phyloP scores from a whole-genome alignment of 805 yeast genomes.

The Torulaspora franciscae region DNA sequence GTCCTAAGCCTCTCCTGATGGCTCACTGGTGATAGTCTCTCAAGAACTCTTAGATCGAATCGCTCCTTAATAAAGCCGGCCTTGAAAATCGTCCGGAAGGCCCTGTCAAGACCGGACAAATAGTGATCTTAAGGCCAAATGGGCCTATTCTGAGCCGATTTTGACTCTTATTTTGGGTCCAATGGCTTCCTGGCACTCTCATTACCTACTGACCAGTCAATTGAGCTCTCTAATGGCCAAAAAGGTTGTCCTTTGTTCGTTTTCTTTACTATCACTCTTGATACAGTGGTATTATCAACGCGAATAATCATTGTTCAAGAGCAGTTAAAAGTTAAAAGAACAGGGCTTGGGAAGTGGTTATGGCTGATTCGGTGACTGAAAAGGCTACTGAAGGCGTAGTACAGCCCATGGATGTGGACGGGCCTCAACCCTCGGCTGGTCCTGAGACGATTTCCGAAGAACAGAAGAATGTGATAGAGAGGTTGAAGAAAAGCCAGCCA shows the following conservation, averaged over 20 bases:
- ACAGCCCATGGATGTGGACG: constrained; percentile 9
- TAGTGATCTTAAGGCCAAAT: neutral
- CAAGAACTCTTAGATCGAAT: neutral
- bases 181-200: neutral
- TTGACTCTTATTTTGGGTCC: neutral
- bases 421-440: neutral
- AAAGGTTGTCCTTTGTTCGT: neutral
- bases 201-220: neutral
- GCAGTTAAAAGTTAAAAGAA: neutral
- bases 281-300: neutral
- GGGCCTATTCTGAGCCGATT: neutral
- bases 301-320: neutral
- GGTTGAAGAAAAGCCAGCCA: constrained; percentile 15
- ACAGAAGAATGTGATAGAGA: neutral
- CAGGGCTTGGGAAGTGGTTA: neutral
- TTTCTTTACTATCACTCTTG: neutral
- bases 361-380: neutral
- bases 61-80: constrained; percentile 3
- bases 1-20: neutral
- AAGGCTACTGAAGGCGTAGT: neutral
- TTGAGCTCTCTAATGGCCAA: neutral
- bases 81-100: neutral
- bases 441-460: neutral
- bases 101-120: neutral
- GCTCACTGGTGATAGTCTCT: neutral